phyloP scores from a whole-genome alignment of 768 basidiomycete genomes.

The Hypholoma fasciculare region DNA sequence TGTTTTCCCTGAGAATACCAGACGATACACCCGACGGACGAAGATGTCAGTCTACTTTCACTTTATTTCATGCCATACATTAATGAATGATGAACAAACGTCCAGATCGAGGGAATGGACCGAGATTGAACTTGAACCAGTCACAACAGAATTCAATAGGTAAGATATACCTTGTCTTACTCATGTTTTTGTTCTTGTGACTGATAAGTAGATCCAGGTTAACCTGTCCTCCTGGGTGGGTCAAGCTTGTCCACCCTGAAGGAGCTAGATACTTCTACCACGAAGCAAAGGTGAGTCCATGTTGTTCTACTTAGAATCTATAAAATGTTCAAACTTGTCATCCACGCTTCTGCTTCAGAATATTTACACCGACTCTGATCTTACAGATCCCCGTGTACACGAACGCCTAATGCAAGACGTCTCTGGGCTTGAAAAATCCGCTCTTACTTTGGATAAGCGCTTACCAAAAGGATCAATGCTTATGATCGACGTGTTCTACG shows the following conservation, averaged over 20 bases:
- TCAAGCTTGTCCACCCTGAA: constrained; percentile 53
- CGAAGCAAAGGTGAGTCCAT: constrained; percentile 38
- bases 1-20: not conserved
- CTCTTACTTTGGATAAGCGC: constrained; percentile 9
- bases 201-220: constrained; percentile 12
- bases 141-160: constrained; percentile 7
- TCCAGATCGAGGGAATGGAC: not conserved
- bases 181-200: not conserved
- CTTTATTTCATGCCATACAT: not conserved
- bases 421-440: no score
- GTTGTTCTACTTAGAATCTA: not conserved
- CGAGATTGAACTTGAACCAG: not conserved
- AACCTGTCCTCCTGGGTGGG: constrained; percentile 41
- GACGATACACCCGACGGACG: not conserved
- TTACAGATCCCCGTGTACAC: constrained; percentile 36
- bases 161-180: not conserved
- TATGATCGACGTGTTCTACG: constrained; percentile 40
- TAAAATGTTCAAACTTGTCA: not conserved
- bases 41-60: not conserved
- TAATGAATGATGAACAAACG: not conserved
- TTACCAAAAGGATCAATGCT: constrained; percentile 40
- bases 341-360: constrained; percentile 28
- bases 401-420: constrained; percentile 25
- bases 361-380: constrained; percentile 55
- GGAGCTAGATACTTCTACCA: constrained; percentile 61